Base-by-base conservation (phyloP, 1,139 yeast species). In the Meyerozyma guilliermondii region DNA sequence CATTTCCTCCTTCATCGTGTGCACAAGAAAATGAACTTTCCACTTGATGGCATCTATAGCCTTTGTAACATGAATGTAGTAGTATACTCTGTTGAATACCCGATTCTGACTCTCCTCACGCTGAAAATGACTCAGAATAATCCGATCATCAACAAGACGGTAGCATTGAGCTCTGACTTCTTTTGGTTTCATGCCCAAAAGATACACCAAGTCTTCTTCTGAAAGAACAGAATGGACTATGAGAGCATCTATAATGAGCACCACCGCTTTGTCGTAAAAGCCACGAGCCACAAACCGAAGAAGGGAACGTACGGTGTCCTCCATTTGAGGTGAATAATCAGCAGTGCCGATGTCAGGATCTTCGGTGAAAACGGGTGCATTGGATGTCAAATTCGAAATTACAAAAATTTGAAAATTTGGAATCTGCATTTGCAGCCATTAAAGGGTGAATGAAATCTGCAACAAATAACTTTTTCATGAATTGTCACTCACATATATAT, bases 11-110 rank as follows among this genome's bases (percentile, higher is more conserved):
- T 87, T 87, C 45, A 91, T 72, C 45, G 74, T 65, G 52, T 82
- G 83, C 11, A 88, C 98, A 35, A 94, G 76, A 37, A 87, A 78
- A 59, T 92, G 97, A 47, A 92, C 87, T 59, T 91, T 89, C 98
- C 97, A 94, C 63, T 94, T 92, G 59, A 92, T 82, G 13, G 97
- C 81, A 65, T 92, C 98, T 39, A 94, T 87, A 1, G 98, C 95
- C 59, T 89, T 96, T 2, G 97, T 88, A 58, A 80, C 81, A 56
- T 88, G 96, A 44, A 92, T 83, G 59, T 78, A 92, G 63, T 83
- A 92, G 60, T 89, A 92, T 0, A 94, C 85, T 56, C 91, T 75
- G 17, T 87, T 78, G 36, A 67, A 66, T 43, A 86, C 78, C 47
- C 96, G 74, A 51, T 77, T 85, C 47, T 81, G 85, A 28, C 47